Conservation (phyloP, 2,329 filamentous ascomycete species). For the Penicillium oxalicum region DNA sequence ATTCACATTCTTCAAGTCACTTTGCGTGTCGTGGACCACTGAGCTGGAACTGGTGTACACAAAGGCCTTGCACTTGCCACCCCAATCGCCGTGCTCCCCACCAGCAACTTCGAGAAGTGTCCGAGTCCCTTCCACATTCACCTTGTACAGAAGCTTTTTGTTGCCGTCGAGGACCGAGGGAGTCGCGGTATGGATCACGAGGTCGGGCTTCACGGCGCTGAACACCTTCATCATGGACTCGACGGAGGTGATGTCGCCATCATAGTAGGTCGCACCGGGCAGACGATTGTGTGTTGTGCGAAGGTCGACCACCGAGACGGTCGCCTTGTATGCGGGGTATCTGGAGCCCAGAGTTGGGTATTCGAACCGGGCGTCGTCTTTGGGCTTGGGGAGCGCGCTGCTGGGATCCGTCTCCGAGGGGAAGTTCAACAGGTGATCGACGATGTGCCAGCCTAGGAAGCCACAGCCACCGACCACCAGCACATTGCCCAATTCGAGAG, state of each 20-base stretch:
- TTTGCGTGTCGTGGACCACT: constrained; percentile 74
- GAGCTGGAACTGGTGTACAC: constrained; percentile 90
- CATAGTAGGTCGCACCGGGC: constrained; percentile 60
- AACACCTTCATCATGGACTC: constrained; percentile 59
- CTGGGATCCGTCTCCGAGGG: constrained; percentile 43
- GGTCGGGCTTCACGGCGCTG: constrained; percentile 61
- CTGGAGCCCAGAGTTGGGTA: constrained; percentile 34
- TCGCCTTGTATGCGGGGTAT: constrained; percentile 41
- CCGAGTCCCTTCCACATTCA: constrained; percentile 83
- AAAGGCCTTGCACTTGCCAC: constrained; percentile 60
- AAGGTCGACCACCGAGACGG: constrained; percentile 67
- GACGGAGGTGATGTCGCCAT: constrained; percentile 70
- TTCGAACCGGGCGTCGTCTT: constrained; percentile 32
- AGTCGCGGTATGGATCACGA: constrained; percentile 87
- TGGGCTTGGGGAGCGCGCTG: constrained; percentile 32
- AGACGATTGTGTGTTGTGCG: constrained; percentile 63
- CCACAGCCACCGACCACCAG: constrained; percentile 78
- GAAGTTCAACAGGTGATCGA: constrained; percentile 63
- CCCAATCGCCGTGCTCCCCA: constrained; percentile 58
- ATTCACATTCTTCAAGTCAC: constrained; percentile 75
- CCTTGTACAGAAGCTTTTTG: constrained; percentile 63
- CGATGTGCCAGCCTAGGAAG: constrained; percentile 77
- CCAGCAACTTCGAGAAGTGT: constrained; percentile 64
- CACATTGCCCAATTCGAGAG: constrained; percentile 57
- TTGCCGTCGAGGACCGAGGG: constrained; percentile 51